These are phyloP conservation scores for Sisymbrium irio DNA, from an alignment of 345 rosid genomes.

Conservation along the genomic window DNA sequence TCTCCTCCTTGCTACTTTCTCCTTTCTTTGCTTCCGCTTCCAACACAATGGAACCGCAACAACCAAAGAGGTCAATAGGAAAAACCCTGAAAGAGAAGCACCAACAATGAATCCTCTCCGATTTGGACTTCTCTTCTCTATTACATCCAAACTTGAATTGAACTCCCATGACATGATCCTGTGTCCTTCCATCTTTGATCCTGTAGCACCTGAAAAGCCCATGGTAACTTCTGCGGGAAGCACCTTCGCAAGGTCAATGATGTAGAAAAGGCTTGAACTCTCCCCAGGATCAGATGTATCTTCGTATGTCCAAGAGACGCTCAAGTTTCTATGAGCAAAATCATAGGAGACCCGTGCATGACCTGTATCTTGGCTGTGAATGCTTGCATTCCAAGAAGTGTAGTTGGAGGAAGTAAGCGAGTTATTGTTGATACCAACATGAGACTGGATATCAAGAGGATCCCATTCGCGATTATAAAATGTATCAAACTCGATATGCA, in stretches of 20 bases:
- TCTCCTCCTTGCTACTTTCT: not conserved
- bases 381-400: not conserved
- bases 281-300: not conserved
- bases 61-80: not conserved
- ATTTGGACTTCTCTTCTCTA: not conserved
- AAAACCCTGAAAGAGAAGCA: not conserved
- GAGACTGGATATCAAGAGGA: not conserved
- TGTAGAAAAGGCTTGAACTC: constrained; percentile 9
- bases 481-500: not conserved
- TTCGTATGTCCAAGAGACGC: not conserved
- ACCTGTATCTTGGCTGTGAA: not conserved
- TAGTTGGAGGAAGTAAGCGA: not conserved
- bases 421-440: not conserved
- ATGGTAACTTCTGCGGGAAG: constrained; percentile 12
- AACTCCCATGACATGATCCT: not conserved
- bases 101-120: not conserved
- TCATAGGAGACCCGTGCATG: not conserved
- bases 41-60: not conserved
- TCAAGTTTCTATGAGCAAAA: not conserved
- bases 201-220: not conserved
- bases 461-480: not conserved
- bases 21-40: not conserved
- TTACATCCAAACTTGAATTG: not conserved
- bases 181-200: not conserved
- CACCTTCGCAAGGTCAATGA: not conserved